These are phyloP conservation scores for Quercus dentata DNA, from an alignment of 306 rosid species.

Conservation along the genomic window DNA sequence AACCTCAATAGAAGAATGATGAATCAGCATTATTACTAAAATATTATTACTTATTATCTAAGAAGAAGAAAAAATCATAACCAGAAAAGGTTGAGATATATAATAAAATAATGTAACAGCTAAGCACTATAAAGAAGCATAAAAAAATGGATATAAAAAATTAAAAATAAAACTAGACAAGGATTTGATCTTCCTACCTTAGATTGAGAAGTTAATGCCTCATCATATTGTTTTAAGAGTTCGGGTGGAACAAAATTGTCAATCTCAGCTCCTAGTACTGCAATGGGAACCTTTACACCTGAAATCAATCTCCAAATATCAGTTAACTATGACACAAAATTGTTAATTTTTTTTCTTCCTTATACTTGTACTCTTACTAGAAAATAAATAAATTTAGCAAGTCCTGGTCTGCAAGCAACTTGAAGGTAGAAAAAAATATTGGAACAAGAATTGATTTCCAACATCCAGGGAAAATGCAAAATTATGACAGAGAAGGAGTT, in stretches of 20 bases:
- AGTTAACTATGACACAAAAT: background rate
- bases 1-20: background rate
- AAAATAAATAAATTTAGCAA: background rate
- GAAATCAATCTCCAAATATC: constrained; percentile 20
- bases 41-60: background rate
- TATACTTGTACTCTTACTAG: background rate
- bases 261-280: constrained; percentile 62
- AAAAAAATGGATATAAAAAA: background rate
- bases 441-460: too few species aligned
- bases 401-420: background rate
- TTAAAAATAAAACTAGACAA: background rate
- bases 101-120: background rate
- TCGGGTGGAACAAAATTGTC: constrained; percentile 46
- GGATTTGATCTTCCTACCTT: constrained; percentile 32
- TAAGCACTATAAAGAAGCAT: background rate
- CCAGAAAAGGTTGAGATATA: background rate
- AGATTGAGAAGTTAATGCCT: constrained; percentile 43
- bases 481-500: too few species aligned
- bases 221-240: constrained; percentile 60
- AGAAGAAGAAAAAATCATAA: background rate
- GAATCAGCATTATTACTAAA: background rate
- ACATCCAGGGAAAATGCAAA: too few species aligned
- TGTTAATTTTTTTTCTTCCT: background rate
- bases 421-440: too few species aligned
- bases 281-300: constrained; percentile 51